These are phyloP conservation scores for Microbotryum lychnidis-dioicae DNA, from an alignment of 1,284 basidiomycete genomes.

Conservation along the genomic window DNA sequence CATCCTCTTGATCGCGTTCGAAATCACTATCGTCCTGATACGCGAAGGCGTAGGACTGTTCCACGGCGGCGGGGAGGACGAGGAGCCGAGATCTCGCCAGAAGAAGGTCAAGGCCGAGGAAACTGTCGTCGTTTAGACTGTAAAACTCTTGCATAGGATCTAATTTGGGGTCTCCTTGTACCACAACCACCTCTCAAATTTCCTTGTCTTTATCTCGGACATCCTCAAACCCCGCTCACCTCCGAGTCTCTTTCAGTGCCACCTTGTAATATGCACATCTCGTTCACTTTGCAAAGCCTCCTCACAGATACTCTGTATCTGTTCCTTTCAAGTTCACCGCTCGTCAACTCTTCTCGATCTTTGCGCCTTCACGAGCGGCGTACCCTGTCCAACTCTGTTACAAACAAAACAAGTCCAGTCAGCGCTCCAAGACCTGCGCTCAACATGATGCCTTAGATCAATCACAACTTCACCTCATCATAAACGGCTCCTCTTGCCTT, in stretches of 20 bases:
- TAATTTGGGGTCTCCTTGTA: too few relatives aligned
- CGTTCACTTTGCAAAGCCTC: too few relatives aligned
- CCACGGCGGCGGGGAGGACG: constrained; percentile 1
- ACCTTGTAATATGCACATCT: too few relatives aligned
- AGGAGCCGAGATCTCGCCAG: neutral
- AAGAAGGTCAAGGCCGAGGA: neutral
- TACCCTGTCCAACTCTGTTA: constrained; percentile 76
- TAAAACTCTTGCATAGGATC: too few relatives aligned
- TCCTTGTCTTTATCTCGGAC: too few relatives aligned
- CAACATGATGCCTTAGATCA: constrained; percentile 1
- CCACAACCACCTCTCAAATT: too few relatives aligned
- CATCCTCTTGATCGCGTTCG: constrained; percentile 34
- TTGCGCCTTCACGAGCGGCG: constrained; percentile 56
- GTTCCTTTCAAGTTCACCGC: too few relatives aligned
- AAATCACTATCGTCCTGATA: constrained; percentile 26
- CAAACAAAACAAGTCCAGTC: constrained; percentile 1
- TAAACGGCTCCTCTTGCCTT: constrained; percentile 56
- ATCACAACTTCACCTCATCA: constrained; percentile 58
- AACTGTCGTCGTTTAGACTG: too few relatives aligned
- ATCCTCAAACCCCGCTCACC: too few relatives aligned
- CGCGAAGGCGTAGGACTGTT: constrained; percentile 26
- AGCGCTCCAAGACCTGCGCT: neutral
- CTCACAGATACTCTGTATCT: too few relatives aligned
- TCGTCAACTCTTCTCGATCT: constrained; percentile 47
- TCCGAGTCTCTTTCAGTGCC: too few relatives aligned